Percentiles rank a stretch among this genome's conserved stretches.
These are phyloP conservation scores for Lodderomyces parapsilosis DNA, from an alignment of 1,139 yeast species.

Conservation along the genomic window DNA sequence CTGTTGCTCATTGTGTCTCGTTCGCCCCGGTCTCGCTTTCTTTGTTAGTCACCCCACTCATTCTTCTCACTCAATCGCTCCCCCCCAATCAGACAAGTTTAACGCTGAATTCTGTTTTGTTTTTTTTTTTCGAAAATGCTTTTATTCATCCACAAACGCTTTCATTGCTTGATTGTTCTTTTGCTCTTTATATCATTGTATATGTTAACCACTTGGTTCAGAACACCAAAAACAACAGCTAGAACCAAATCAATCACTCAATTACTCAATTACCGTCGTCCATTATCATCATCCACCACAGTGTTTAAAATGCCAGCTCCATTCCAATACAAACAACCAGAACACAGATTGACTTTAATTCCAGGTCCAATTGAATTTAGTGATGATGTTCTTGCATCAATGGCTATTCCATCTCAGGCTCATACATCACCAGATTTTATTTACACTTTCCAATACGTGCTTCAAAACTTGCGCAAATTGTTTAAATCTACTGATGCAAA, in stretches of 20 bases:
- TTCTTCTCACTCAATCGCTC: no score
- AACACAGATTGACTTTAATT: constrained; percentile 64
- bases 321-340: constrained; percentile 34
- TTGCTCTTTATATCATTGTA: not conserved
- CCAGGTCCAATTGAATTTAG: constrained; percentile 96
- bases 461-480: constrained; percentile 66
- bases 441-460: constrained; percentile 65
- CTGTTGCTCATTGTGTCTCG: no score
- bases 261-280: not conserved
- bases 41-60: no score
- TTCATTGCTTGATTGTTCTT: not conserved
- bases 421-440: constrained; percentile 91
- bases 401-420: constrained; percentile 82
- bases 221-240: not conserved
- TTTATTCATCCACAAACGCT: not conserved
- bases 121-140: not conserved
- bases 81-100: no score
- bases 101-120: not conserved
- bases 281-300: not conserved
- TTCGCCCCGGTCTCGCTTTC: no score
- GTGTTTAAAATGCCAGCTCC: constrained; percentile 10
- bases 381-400: constrained; percentile 75
- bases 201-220: constrained; percentile 3
- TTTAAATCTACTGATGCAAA: constrained; percentile 66
- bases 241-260: not conserved